A percentile compares a stretch with the other conserved stretches of the same genome.
These are phyloP conservation scores for Porphyra umbilicalis DNA, from an alignment of 31 red algal genomes.

Conservation along the genomic window DNA sequence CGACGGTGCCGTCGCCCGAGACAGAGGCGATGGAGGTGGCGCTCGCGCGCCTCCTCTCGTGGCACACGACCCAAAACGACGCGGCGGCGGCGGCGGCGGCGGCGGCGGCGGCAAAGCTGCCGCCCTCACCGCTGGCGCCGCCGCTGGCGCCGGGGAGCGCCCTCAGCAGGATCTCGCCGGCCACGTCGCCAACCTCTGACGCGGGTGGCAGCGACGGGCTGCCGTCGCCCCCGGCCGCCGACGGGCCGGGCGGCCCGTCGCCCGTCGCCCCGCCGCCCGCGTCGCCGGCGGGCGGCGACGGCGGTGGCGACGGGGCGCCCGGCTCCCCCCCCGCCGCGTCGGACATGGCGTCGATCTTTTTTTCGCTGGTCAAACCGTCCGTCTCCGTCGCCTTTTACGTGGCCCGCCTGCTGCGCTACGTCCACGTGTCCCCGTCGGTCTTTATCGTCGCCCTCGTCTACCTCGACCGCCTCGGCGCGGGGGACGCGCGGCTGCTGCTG, in stretches of 20 bases:
- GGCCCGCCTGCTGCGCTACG: slow-evolving; percentile 16
- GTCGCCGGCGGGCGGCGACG: not conserved
- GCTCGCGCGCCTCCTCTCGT: not conserved
- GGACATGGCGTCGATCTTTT: slow-evolving; percentile 11
- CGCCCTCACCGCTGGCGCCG: too few species aligned
- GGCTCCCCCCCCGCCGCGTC: not conserved
- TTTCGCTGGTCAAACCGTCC: slow-evolving; percentile 6
- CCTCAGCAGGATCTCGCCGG: not conserved
- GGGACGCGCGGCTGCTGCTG: slow-evolving; percentile 23
- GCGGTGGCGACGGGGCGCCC: not conserved
- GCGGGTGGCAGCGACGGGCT: too few species aligned
- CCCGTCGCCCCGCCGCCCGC: not conserved
- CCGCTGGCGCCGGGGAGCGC: not conserved
- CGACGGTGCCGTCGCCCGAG: not conserved
- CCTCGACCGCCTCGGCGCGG: slow-evolving; percentile 37
- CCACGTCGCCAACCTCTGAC: not conserved
- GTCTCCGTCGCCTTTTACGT: slow-evolving; percentile 19
- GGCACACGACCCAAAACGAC: not conserved
- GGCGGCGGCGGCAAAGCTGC: not conserved
- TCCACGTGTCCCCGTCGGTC: slow-evolving; percentile 25
- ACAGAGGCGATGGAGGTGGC: not conserved
- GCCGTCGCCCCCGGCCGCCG: not conserved
- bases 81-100: not conserved
- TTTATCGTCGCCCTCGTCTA: slow-evolving; percentile 50
- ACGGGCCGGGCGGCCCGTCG: not conserved